These are phyloP conservation scores for Nephromyces sp. DNA, from an alignment of 169 alveolate genomes.

Conservation along the genomic window DNA sequence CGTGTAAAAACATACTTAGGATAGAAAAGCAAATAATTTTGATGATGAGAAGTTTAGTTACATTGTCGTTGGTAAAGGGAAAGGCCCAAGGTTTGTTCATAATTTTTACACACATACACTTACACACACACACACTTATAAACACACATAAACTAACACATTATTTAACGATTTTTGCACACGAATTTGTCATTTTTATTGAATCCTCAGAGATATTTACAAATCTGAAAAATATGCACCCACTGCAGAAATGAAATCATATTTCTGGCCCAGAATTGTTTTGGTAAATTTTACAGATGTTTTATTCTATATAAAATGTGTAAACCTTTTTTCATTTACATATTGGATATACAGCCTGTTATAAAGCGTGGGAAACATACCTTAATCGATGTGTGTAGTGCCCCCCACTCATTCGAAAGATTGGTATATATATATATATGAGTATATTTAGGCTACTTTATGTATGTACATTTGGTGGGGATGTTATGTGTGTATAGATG, in stretches of 20 bases:
- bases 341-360: slow-evolving; percentile 59
- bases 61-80: slow-evolving; percentile 54
- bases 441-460: too few relatives aligned
- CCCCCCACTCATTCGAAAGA: slow-evolving; percentile 39
- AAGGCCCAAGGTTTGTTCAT: slow-evolving; percentile 10
- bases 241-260: slow-evolving; percentile 54
- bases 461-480: too few relatives aligned
- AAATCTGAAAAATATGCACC: slow-evolving; percentile 40
- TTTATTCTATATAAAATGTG: too few relatives aligned
- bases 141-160: too few relatives aligned
- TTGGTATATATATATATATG: too few relatives aligned
- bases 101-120: neutral
- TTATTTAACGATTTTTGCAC: too few relatives aligned
- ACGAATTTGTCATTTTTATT: too few relatives aligned
- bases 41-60: slow-evolving; percentile 69
- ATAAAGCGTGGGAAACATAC: slow-evolving; percentile 67
- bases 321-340: too few relatives aligned
- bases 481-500: too few relatives aligned
- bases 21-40: slow-evolving; percentile 47
- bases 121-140: neutral
- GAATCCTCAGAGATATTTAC: neutral
- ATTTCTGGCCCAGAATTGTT: slow-evolving; percentile 75
- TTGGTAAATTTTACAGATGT: slow-evolving; percentile 10
- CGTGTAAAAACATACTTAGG: too few relatives aligned
- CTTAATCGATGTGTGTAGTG: slow-evolving; percentile 64